phyloP scores from a whole-genome alignment of 2,329 filamentous ascomycete genomes.

The Epichloe coenophiala region DNA sequence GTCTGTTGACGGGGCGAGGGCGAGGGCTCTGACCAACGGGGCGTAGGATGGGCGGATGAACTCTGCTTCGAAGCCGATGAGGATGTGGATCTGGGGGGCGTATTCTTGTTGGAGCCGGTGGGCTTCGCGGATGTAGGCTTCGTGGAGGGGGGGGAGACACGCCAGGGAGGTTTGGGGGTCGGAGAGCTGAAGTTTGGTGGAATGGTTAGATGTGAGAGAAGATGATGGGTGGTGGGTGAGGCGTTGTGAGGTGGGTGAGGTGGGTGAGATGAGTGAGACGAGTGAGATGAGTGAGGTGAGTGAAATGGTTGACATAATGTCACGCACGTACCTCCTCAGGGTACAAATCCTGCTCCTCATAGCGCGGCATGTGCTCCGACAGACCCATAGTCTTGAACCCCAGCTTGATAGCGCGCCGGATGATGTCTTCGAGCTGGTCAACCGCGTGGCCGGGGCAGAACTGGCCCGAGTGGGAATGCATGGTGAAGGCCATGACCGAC shows the following conservation, averaged over 20 bases:
- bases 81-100: constrained; percentile 54
- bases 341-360: constrained; percentile 63
- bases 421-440: constrained; percentile 69
- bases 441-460: constrained; percentile 88
- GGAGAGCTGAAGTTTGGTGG: constrained; percentile 26
- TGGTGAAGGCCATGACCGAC: constrained; percentile 74
- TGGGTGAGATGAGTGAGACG: too few relatives aligned
- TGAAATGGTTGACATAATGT: too few relatives aligned
- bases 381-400: constrained; percentile 75
- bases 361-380: constrained; percentile 90
- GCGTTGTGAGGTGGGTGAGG: too few relatives aligned
- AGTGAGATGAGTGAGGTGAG: too few relatives aligned
- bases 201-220: not conserved
- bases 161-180: constrained; percentile 34
- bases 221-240: not conserved
- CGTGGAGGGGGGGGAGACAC: constrained; percentile 41
- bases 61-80: constrained; percentile 87
- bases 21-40: constrained; percentile 46
- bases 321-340: constrained; percentile 60
- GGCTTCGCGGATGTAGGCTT: constrained; percentile 65
- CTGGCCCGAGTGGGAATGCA: constrained; percentile 95
- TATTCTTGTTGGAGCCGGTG: constrained; percentile 58
- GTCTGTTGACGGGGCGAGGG: constrained; percentile 52
- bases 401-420: constrained; percentile 63
- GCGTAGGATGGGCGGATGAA: constrained; percentile 64